These are phyloP conservation scores for Phlyctochytrium planicorne DNA, from an alignment of 192 early-diverging fungal genomes.

Conservation along the genomic window DNA sequence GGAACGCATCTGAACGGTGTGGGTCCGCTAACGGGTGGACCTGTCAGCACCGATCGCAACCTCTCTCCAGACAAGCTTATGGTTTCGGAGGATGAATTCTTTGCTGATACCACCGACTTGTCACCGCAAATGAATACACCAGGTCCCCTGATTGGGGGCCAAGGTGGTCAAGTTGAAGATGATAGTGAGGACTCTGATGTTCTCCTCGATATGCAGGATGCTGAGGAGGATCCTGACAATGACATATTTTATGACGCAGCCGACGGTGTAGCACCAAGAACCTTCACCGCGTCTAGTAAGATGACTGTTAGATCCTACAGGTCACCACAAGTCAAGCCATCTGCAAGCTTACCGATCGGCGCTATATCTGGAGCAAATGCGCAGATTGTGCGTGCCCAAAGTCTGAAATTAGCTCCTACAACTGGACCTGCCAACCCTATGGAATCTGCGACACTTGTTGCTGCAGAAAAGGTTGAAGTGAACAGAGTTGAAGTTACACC, in stretches of 20 bases:
- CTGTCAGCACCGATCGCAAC: background rate
- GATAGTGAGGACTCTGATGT: background rate
- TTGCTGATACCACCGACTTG: background rate
- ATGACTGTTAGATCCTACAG: background rate
- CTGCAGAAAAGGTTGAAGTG: too few relatives aligned
- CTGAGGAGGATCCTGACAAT: constrained; percentile 22
- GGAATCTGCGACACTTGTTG: too few relatives aligned
- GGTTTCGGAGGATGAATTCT: background rate
- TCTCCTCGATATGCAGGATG: constrained; percentile 4
- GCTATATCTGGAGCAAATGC: background rate
- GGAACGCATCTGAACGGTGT: background rate
- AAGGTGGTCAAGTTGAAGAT: background rate
- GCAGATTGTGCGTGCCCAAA: background rate
- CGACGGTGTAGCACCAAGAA: background rate
- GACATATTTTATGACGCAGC: constrained; percentile 46
- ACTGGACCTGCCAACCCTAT: too few relatives aligned
- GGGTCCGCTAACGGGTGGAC: too few relatives aligned
- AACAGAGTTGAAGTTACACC: background rate
- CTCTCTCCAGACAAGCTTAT: background rate
- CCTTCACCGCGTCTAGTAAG: background rate
- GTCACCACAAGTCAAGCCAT: background rate
- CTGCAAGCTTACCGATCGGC: background rate
- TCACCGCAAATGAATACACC: background rate
- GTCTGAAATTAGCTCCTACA: background rate
- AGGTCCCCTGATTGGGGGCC: background rate